Base-by-base conservation (phyloP, 2,329 filamentous ascomycete genomes). In the Tolypocladium endophyticum region DNA sequence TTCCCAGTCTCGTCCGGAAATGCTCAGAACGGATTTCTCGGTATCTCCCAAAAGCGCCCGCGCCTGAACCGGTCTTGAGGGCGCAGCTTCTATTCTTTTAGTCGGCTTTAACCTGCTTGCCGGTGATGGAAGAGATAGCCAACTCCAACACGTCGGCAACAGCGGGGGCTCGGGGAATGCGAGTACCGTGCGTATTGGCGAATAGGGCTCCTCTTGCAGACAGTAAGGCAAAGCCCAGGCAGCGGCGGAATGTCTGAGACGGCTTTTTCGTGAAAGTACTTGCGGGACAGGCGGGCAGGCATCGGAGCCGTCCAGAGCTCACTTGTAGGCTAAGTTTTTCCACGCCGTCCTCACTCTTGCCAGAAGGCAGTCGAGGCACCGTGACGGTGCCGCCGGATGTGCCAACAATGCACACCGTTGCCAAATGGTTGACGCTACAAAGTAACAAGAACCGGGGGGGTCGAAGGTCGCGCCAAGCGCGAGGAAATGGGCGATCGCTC, bases 401-500 rank as follows among this genome's bases (percentile, higher is more conserved):
- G 39, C 43, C 43, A 43, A 53, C 55, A 52, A 33, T 38, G n/a
- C 36, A 50, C 53, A 53, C 54, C 59, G 55, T 57, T 59, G 58
- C 28, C 12, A 25, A 41, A 43, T 35, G 43, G 45, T 59, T 55
- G 47, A 57, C 60, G 58, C 56, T 53, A 59, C 56, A 53, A 45
- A 45, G 41, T 45, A 45, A 18, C 41, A 45, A 58, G 55, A 53
- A 39, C 43, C 55, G 47, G 58, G 61, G 59, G 30, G 39, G 54
- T 61, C 58, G 59, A 55, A 60, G 55, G 59, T 61, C 60, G 63
- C 56, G 56, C 58, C 63, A 62, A 56, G 61, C 58, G 59, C 58
- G 55, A 60, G 59, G 58, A 59, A 61, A 50, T 56, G 58, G 55
- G n/a, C 53, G 58, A 59, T 60, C 58, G 28, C 56, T 61, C 57